These are phyloP conservation scores for Halophytophthora polymorphica DNA, from an alignment of 352 stramenopile species.

Conservation along the genomic window DNA sequence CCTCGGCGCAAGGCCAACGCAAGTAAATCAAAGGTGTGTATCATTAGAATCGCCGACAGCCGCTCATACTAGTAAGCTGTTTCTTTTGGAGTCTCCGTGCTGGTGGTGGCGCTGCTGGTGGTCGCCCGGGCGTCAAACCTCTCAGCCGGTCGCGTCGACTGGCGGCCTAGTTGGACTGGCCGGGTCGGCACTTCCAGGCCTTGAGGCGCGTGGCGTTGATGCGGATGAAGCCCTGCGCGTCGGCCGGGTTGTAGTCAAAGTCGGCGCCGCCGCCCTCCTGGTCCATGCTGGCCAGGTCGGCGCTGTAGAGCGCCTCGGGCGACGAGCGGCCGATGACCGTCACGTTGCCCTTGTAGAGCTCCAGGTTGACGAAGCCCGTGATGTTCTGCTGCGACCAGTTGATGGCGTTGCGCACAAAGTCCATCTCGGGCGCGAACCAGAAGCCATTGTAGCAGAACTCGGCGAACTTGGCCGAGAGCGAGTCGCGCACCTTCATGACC, in stretches of 20 bases:
- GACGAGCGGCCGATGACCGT: slow-evolving; percentile 91
- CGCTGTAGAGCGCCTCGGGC: slow-evolving; percentile 95
- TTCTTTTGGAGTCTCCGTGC: background rate
- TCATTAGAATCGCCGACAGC: background rate
- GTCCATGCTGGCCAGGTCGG: slow-evolving; percentile 98
- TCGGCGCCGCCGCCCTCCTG: slow-evolving; percentile 93
- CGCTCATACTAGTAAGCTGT: background rate
- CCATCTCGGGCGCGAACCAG: slow-evolving; percentile 99
- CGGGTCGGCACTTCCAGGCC: slow-evolving; percentile 77
- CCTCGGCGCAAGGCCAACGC: too few species aligned
- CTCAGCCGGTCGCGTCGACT: slow-evolving; percentile 1
- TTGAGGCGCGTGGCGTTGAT: slow-evolving; percentile 98
- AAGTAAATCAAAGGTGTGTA: too few species aligned
- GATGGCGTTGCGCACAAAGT: slow-evolving; percentile 95
- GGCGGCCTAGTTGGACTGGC: slow-evolving; percentile 42
- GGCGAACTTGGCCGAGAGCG: slow-evolving; percentile 93
- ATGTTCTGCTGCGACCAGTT: slow-evolving; percentile 95
- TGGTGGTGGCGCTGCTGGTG: slow-evolving; percentile 14
- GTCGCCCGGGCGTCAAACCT: background rate
- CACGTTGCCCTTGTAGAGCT: slow-evolving; percentile 98
- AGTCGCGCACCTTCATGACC: slow-evolving; percentile 93
- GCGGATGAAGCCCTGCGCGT: slow-evolving; percentile 98
- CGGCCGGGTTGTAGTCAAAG: slow-evolving; percentile 98
- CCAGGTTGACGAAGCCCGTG: slow-evolving; percentile 91
- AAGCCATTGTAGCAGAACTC: slow-evolving; percentile 99